Conservation (phyloP, 2,329 filamentous ascomycete species). For the Lasiodiplodia theobromae region DNA sequence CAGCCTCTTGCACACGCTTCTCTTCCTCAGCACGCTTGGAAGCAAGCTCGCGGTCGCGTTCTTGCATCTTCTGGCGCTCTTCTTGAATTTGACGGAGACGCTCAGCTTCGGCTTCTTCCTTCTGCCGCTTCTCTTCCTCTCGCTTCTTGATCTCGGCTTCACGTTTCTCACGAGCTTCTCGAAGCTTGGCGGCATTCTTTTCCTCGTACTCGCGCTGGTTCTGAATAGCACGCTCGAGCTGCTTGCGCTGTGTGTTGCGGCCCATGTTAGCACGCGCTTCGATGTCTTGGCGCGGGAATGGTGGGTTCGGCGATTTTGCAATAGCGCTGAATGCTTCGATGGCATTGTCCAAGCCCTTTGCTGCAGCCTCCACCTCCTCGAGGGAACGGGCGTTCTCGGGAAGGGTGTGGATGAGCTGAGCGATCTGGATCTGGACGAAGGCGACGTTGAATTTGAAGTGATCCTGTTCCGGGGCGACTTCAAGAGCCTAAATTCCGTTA, state of each 20-base stretch:
- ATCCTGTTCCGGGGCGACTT: constrained; percentile 79
- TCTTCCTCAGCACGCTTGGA: constrained; percentile 76
- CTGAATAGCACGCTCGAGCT: constrained; percentile 84
- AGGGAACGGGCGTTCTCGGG: constrained; percentile 79
- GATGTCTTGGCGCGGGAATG: constrained; percentile 88
- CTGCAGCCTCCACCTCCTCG: constrained; percentile 80
- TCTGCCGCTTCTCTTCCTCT: constrained; percentile 76
- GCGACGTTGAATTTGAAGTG: constrained; percentile 98
- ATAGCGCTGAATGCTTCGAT: constrained; percentile 73
- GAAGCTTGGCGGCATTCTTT: constrained; percentile 87
- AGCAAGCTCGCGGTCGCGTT: constrained; percentile 74
- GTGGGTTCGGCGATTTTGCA: constrained; percentile 70
- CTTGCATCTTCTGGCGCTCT: constrained; percentile 81
- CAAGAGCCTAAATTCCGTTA: constrained; percentile 65
- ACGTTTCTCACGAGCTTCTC: constrained; percentile 78
- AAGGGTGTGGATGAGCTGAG: constrained; percentile 77
- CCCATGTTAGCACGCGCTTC: constrained; percentile 98
- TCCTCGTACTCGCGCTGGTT: constrained; percentile 91
- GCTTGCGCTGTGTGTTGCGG: constrained; percentile 89
- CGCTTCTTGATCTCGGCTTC: constrained; percentile 80
- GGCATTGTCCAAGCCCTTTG: constrained; percentile 81
- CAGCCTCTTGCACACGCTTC: constrained; percentile 70
- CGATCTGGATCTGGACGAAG: constrained; percentile 95
- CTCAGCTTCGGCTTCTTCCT: constrained; percentile 73
- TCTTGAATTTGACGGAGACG: constrained; percentile 82